A percentile compares a stretch with the other conserved stretches of the same genome.
Conservation (phyloP, 2,329 filamentous ascomycete genomes). For the Botrytis porri region DNA sequence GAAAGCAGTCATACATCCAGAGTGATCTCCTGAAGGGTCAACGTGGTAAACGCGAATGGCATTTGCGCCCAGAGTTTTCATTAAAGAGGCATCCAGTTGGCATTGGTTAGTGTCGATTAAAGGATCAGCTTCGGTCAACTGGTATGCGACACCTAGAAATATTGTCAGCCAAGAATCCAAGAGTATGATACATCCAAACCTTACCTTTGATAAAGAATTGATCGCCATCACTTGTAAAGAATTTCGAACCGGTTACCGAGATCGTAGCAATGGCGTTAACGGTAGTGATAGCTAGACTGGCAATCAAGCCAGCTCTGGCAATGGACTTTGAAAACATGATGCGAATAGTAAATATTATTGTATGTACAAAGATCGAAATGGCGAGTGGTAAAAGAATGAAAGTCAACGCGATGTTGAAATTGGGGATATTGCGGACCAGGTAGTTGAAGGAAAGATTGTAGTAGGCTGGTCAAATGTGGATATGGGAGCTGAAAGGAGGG, state of each 20-base stretch:
- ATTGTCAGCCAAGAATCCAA: constrained; percentile 23
- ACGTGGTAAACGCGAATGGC: constrained; percentile 88
- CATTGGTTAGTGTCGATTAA: constrained; percentile 75
- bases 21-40: constrained; percentile 66
- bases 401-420: background rate
- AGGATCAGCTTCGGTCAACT: constrained; percentile 64
- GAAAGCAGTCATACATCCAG: constrained; percentile 77
- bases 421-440: constrained; percentile 1
- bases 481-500: background rate
- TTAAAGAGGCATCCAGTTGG: constrained; percentile 68
- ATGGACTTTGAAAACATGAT: constrained; percentile 32
- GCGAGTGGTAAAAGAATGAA: constrained; percentile 3
- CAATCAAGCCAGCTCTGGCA: constrained; percentile 29
- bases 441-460: constrained; percentile 3
- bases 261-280: constrained; percentile 46
- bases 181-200: constrained; percentile 17
- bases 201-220: constrained; percentile 84
- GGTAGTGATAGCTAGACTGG: constrained; percentile 30
- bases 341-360: constrained; percentile 7
- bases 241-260: constrained; percentile 69
- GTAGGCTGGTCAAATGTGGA: constrained; percentile 3
- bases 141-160: constrained; percentile 67
- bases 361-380: constrained; percentile 15
- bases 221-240: constrained; percentile 76
- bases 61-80: constrained; percentile 79